These are phyloP conservation scores for Zizania latifolia DNA, from an alignment of 176 grass and related monocot genomes.

Conservation along the genomic window DNA sequence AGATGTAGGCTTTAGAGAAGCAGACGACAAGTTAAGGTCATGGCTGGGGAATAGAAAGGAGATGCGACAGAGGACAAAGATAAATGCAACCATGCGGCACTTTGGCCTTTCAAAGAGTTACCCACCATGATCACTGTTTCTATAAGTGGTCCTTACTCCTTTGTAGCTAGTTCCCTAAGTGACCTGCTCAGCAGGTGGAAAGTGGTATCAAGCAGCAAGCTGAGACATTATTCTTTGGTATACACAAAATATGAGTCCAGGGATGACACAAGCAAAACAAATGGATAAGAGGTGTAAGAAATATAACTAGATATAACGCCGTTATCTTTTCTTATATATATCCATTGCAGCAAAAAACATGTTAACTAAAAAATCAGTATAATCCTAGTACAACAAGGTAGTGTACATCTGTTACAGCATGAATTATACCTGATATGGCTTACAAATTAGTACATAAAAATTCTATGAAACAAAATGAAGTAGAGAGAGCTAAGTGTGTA, in stretches of 20 bases:
- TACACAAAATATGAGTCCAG: not conserved
- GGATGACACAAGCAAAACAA: too few relatives aligned
- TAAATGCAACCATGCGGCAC: too few relatives aligned
- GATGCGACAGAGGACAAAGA: not conserved
- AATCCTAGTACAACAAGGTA: not conserved
- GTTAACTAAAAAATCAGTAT: not conserved
- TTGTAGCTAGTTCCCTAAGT: not conserved
- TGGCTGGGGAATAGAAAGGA: not conserved
- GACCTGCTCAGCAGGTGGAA: not conserved
- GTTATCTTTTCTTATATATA: not conserved
- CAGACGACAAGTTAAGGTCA: not conserved
- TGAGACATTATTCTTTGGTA: not conserved
- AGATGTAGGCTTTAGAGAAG: not conserved
- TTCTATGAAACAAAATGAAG: not conserved
- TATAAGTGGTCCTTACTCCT: not conserved
- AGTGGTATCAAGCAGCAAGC: not conserved
- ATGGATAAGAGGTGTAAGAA: not conserved
- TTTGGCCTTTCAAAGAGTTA: not conserved
- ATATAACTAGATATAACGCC: not conserved
- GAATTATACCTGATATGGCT: not conserved
- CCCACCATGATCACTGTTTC: not conserved
- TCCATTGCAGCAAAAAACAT: not conserved
- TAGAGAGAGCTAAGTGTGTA: not conserved
- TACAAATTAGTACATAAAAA: not conserved
- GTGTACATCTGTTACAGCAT: not conserved